Base-by-base conservation (phyloP, 805 yeast species). In the Sugiyamaella chiloensis region DNA sequence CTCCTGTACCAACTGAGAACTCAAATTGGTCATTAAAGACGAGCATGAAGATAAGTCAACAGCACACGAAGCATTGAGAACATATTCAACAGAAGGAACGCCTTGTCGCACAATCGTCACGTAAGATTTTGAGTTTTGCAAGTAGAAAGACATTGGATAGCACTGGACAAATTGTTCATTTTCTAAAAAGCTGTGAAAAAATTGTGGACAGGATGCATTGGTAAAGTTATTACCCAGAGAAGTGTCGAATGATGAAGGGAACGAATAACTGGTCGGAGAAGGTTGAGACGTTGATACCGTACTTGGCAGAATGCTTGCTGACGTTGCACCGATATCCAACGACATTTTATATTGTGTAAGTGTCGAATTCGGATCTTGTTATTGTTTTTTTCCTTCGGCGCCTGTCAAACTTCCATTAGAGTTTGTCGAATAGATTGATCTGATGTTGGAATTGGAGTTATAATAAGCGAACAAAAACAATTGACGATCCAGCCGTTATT, bases 71-170 rank as follows among this genome's bases (percentile, higher is more conserved):
- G 43, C 42, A 48, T 59, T 56, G 39, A 62, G 55, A 2, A 64
- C 49, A 24, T 32, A 31, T 17, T 63, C 59, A 8, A 61, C 51
- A 26, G 51, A 48, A 30, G 39, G 46, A 12, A 50, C 48, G 24
- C 63, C 66, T n/a, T 49, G 43, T 5, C 60, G 55, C n/a, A 54
- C 58, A n/a, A 55, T 49, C 5, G 42, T 26, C 40, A 59, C 59
- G 46, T 61, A 62, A 4, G 65, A 59, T 19, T 57, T 42, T 6
- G 66, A 62, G 42, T 49, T 60, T 45, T 54, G 56, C 8, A 62
- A 55, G 37, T 51, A 60, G 44, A 62, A 62, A 12, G 65, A 61
- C 52, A 62, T 52, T 11, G 67, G 67, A 26, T 51, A 56, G 51
- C 67, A 62, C 14, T 52, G 36, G 17, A 53, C 46, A 41, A 62